Base-by-base conservation (phyloP, 2,329 filamentous ascomycete genomes). In the Cordyceps tenuipes region DNA sequence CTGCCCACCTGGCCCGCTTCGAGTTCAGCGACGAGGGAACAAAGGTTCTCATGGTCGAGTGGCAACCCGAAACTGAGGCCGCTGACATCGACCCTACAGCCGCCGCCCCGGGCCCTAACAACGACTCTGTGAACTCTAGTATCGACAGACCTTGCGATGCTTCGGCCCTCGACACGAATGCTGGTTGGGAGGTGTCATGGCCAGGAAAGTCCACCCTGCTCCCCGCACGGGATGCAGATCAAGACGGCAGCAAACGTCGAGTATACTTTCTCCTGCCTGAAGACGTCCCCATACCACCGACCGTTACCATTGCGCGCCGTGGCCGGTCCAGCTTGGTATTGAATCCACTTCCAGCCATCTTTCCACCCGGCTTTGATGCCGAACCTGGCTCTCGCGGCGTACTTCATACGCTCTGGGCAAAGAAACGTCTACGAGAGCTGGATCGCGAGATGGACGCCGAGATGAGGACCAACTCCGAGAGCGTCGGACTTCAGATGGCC, bases 31-130 rank as follows among this genome's bases (percentile, higher is more conserved):
- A 90, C 67, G 88, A 92, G 64, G 91, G 91, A 46, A 95, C 90
- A 63, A 96, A 96, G 77, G 87, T 96, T 64, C 77, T 96, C 66
- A 94, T 96, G 90, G 87, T 96, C 44, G 91, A 96, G 72, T 96
- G 91, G 91, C 85, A 90, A 70, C 71, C 73, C 44, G 66, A 65
- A 31, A 17, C 59, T 19, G 53, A 52, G 31, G 21, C 19, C 15
- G 15, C 46, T 12, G 48, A 57, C 21, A n/a, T 43, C 19, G 54
- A 57, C 47, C 39, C 48, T 48, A 52, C 59, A 36, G 44, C 26
- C 50, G 23, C 44, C 49, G 46, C 43, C 47, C 34, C 21, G 47
- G 12, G 31, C 36, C 55, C 21, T 29, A 52, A 49, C 17, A 47
- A 34, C 47, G 50, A 36, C 9, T 52, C 53, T 9, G 48, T 34